Conservation (phyloP, 2,329 filamentous ascomycete species). For the Aspergillus luchuensis region DNA sequence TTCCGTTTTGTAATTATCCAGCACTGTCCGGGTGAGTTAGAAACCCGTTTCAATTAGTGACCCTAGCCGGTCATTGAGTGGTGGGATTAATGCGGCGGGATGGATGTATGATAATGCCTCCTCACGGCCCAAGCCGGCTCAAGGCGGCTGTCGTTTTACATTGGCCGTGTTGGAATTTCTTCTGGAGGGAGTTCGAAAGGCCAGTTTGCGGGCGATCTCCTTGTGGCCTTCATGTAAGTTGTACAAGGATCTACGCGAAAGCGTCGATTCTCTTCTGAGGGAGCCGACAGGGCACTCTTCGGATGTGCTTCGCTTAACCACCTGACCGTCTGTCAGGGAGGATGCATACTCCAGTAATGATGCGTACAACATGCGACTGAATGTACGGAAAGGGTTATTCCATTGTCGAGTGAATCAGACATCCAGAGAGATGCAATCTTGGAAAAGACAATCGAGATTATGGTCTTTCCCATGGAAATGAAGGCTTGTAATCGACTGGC, state of each 20-base stretch:
- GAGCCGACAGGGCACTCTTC: no score
- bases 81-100: neutral
- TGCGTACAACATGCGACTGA: no score
- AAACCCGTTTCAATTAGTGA: neutral
- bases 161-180: neutral
- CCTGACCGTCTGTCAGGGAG: no score
- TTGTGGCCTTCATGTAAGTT: neutral
- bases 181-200: neutral
- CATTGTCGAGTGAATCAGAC: neutral
- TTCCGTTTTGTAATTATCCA: neutral
- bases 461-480: slow-evolving; percentile 23
- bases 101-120: neutral
- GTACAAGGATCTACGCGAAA: no score
- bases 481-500: slow-evolving; percentile 23
- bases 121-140: neutral
- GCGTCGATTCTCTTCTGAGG: no score
- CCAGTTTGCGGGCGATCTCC: neutral
- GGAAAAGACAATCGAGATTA: neutral
- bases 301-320: no score
- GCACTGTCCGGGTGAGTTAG: neutral
- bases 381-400: no score
- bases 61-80: neutral
- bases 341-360: no score
- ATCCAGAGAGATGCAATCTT: neutral
- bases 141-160: neutral